phyloP scores from a whole-genome alignment of 2,329 filamentous ascomycete species.

The Grosmannia clavigera region DNA sequence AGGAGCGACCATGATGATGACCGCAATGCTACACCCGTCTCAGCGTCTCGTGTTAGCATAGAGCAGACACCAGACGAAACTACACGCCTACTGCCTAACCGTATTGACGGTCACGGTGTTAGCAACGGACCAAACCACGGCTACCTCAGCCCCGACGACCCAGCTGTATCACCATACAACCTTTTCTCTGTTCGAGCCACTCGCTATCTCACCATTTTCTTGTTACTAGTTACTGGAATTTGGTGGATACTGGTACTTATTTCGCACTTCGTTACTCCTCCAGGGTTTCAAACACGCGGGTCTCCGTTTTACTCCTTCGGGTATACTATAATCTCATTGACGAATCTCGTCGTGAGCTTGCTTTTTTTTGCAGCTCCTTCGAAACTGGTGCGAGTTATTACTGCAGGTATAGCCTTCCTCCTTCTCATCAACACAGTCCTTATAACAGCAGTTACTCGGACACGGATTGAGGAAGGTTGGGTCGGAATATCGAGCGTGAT shows the following conservation, averaged over 20 bases:
- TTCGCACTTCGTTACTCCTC: constrained; percentile 80
- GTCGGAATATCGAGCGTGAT: constrained; percentile 76
- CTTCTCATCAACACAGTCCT: constrained; percentile 67
- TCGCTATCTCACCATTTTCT: constrained; percentile 64
- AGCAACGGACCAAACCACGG: constrained; percentile 15
- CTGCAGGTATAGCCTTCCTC: constrained; percentile 52
- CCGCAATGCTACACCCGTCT: neutral
- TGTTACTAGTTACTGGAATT: constrained; percentile 63
- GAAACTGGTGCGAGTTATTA: constrained; percentile 62
- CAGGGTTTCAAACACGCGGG: constrained; percentile 71
- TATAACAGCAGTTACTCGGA: constrained; percentile 59
- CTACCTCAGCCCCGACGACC: constrained; percentile 68
- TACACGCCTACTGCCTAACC: constrained; percentile 57
- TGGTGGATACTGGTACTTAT: constrained; percentile 92
- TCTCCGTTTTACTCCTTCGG: constrained; percentile 88
- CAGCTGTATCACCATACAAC: constrained; percentile 86
- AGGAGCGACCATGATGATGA: neutral
- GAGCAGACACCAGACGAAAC: constrained; percentile 28
- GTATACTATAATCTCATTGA: constrained; percentile 66
- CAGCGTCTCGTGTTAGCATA: neutral
- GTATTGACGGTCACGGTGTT: constrained; percentile 36
- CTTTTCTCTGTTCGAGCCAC: constrained; percentile 79
- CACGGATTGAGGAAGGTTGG: constrained; percentile 79
- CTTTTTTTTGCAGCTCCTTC: constrained; percentile 84
- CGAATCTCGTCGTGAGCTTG: constrained; percentile 62